Conservation (phyloP, 495 filamentous ascomycete genomes). For the Thozetella sp. region DNA sequence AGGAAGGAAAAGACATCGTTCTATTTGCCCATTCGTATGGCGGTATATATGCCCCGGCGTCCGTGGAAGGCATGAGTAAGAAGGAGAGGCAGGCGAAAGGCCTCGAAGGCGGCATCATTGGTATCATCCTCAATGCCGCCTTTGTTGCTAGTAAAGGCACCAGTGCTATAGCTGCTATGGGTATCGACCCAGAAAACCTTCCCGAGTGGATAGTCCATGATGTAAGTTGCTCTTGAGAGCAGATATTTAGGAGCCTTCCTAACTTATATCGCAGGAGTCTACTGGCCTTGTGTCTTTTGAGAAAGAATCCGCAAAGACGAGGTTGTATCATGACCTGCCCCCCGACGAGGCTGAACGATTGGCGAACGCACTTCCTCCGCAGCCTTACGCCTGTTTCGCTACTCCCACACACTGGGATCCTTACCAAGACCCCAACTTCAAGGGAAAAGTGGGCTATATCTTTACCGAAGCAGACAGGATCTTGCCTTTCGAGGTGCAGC, state of each 20-base stretch:
- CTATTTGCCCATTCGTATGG: constrained; percentile 35
- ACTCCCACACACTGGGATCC: constrained; percentile 1
- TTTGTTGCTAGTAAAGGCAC: neutral
- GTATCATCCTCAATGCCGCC: constrained; percentile 15
- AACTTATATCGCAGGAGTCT: neutral
- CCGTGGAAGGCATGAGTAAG: constrained; percentile 28
- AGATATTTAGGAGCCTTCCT: neutral
- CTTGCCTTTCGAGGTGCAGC: neutral
- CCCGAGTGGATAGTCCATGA: neutral
- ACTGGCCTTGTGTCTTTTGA: neutral
- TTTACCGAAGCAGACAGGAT: neutral
- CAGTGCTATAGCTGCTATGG: neutral
- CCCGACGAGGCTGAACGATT: neutral
- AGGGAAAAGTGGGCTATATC: neutral
- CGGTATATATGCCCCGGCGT: constrained; percentile 27
- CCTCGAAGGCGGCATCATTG: constrained; percentile 42
- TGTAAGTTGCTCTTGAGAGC: neutral
- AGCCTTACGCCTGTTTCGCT: neutral
- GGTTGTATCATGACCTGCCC: neutral
- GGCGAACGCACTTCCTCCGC: neutral
- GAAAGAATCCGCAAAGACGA: neutral
- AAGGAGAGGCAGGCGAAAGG: constrained; percentile 28
- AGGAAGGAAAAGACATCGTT: constrained; percentile 34
- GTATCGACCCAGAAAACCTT: neutral
- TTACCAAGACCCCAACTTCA: neutral